Evolutionary conservation across 2,329 filamentous ascomycete species (phyloP).

Genomic region (Endothia cerciana): DNA sequence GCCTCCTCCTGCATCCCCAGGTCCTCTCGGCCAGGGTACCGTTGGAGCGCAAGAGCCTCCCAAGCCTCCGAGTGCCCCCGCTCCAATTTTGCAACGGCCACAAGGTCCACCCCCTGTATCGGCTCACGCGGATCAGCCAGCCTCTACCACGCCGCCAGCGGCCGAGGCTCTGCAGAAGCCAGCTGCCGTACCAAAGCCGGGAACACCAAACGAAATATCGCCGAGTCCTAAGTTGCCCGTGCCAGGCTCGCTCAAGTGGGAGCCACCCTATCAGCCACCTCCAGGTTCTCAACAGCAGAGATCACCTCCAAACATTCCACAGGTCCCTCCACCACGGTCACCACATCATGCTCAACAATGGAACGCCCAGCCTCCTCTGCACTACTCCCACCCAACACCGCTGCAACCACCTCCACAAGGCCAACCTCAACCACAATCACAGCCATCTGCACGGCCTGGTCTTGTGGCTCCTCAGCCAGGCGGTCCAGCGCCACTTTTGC

Average conservation of each 20-base stretch:
- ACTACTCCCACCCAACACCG: conserved; percentile 30
- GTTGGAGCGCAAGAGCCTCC: conserved; percentile 18
- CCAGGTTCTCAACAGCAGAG: conserved; percentile 29
- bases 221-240: conserved; percentile 35
- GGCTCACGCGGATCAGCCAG: conserved; percentile 34
- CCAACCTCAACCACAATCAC: conserved; percentile 20
- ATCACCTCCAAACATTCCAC: conserved; percentile 14
- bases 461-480: conserved; percentile 43
- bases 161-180: conserved; percentile 41
- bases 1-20: conserved; percentile 8
- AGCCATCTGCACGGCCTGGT: conserved; percentile 32
- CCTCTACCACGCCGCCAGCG: conserved; percentile 33
- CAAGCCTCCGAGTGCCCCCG: conserved; percentile 15
- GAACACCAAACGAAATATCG: conserved; percentile 32
- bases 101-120: conserved; percentile 40
- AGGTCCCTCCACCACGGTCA: conserved; percentile 21
- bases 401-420: conserved; percentile 20
- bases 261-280: conserved; percentile 45
- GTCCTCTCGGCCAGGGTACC: conserved; percentile 10
- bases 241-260: conserved; percentile 44
- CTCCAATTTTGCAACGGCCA: conserved; percentile 46
- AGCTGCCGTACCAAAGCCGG: conserved; percentile 38
- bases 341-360: conserved; percentile 24
- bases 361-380: conserved; percentile 22
- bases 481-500: conserved; percentile 36